Evolutionary conservation across 306 rosid species (phyloP).

Genomic region (Potentilla sterilis): DNA sequence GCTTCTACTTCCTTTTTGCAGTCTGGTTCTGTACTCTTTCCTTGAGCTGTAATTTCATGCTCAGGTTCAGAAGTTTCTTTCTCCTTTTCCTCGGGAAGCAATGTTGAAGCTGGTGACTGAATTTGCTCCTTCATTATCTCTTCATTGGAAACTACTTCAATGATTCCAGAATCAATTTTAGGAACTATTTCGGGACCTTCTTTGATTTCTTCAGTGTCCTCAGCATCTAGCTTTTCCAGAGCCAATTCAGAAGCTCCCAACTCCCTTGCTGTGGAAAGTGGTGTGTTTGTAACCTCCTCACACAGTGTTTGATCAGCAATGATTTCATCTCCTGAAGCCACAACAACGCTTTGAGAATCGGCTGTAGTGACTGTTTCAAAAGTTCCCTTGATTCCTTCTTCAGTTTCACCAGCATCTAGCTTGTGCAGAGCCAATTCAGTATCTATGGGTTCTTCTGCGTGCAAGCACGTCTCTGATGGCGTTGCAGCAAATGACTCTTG

Average conservation of each 20-base stretch:
- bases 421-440: slow-evolving; percentile 9
- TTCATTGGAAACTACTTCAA: not conserved
- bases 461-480: slow-evolving; percentile 23
- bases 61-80: slow-evolving; percentile 1
- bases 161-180: not conserved
- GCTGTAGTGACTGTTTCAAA: not conserved
- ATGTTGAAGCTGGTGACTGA: slow-evolving; percentile 12
- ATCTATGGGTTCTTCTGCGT: slow-evolving; percentile 17
- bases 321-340: slow-evolving; percentile 3
- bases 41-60: not conserved
- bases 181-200: slow-evolving; percentile 10
- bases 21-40: slow-evolving; percentile 16
- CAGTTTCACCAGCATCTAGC: slow-evolving; percentile 20
- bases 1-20: slow-evolving; percentile 9
- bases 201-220: slow-evolving; percentile 8
- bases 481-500: not conserved
- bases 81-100: slow-evolving; percentile 15
- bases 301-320: slow-evolving; percentile 12
- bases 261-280: not conserved
- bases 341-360: slow-evolving; percentile 7
- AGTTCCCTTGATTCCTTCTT: slow-evolving; percentile 23
- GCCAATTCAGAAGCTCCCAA: not conserved
- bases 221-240: not conserved
- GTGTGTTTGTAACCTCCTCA: not conserved
- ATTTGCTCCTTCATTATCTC: slow-evolving; percentile 10